Evolutionary conservation across 208 protist genomes (phyloP), one percentile per base, ranked within the genome.

Genomic region (Wallacemonas rigidus): DNA sequence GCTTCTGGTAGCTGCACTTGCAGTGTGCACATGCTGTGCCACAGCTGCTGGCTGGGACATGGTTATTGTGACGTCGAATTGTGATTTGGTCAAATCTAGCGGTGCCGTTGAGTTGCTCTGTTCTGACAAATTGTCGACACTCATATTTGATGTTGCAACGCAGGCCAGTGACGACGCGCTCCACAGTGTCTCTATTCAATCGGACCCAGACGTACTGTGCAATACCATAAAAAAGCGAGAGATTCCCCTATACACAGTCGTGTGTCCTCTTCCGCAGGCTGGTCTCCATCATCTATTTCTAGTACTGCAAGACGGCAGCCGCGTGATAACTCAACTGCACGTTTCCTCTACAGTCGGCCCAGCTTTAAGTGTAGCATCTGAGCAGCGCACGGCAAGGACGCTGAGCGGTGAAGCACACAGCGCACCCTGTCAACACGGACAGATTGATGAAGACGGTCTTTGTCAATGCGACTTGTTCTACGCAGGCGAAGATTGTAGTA

Each of bases 401-500:
- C 60, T 65, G 12, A 17, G 14, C 39, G 60, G 2, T 11, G 15
- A 38, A 36, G 40, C 14, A n/a, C 2, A 17, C 41, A 8, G 15
- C 12, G 3, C 11, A 4, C 3, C 60, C 9, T 75, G 71, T 63
- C 39, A 54, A 36, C 9, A 69, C 47, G 71, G 71, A 48, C 12
- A 53, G 7, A 5, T 69, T 8, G 69, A 45, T 5, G 63, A 53
- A 36, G 50, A 48, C 48, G 65, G 65, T 39, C 15, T 35, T 6
- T 80, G 79, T 48, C 74, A 51, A 12, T 84, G 79, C 50, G 14
- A 73, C 36, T 14, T 72, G 17, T 76, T 72, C 36, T 80, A 72
- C 76, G 26, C n/a, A 11, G 78, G 78, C 14, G 51, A 40, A 9
- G 61, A 69, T 40, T 85, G 76, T 51, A 60, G 55, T 36, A 53